A percentile compares a stretch with the other conserved stretches of the same genome.
Evolutionary conservation across 2,329 filamentous ascomycete species (phyloP).

Genomic region (Colletotrichum orchidophilum): DNA sequence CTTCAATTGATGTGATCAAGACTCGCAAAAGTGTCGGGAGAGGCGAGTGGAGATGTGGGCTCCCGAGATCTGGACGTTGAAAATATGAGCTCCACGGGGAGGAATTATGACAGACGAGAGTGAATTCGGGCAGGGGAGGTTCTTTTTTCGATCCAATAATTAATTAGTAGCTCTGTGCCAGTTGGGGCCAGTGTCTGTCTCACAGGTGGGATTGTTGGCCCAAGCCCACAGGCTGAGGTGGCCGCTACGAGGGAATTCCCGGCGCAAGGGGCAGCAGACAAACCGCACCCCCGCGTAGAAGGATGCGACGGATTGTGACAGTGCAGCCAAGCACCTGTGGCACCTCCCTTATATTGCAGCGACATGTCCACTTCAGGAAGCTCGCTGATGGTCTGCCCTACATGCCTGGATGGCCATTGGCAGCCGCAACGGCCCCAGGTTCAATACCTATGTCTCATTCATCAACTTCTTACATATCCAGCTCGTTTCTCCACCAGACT

Average conservation of each 20-base stretch:
- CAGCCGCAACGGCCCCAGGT: not conserved
- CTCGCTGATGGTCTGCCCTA: not conserved
- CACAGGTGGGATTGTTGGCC: slow-evolving; percentile 23
- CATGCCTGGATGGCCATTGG: not conserved
- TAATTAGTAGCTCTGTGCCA: not conserved
- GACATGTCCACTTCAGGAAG: not conserved
- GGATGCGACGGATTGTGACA: not conserved
- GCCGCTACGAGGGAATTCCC: slow-evolving; percentile 27
- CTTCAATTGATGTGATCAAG: slow-evolving; percentile 12
- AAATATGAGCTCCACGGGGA: not conserved
- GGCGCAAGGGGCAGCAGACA: slow-evolving; percentile 3
- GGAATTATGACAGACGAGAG: not conserved
- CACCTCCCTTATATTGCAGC: not conserved
- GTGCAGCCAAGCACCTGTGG: not conserved
- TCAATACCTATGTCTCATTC: not conserved
- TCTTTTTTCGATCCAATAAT: no score
- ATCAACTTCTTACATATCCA: not conserved
- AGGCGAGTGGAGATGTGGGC: not conserved
- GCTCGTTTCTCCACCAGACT: not conserved
- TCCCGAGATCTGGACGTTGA: not conserved
- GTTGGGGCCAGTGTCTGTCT: not conserved
- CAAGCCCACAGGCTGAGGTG: not conserved
- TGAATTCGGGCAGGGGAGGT: not conserved
- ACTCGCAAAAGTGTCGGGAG: not conserved
- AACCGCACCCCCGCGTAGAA: not conserved